A percentile compares a stretch with the other conserved stretches of the same genome.
Evolutionary conservation across 1,284 basidiomycete genomes (phyloP).

Genomic region (Tausonia pullulans): DNA sequence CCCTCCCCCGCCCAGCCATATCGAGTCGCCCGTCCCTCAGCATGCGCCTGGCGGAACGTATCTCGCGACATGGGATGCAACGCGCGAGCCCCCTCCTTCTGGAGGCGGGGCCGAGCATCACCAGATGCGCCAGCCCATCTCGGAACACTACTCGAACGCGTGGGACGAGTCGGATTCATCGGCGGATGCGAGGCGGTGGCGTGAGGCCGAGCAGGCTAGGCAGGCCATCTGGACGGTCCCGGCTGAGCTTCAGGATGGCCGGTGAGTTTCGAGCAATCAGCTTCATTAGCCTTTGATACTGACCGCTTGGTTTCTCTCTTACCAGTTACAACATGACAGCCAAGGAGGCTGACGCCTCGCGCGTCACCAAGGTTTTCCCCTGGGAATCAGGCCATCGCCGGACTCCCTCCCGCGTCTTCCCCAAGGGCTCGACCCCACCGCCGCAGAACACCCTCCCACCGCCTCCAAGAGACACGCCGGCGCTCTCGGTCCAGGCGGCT

Average conservation of each 20-base stretch:
- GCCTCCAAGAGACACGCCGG: slow-evolving; percentile 21
- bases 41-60: neutral
- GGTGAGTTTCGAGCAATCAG: neutral
- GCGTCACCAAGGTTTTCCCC: slow-evolving; percentile 60
- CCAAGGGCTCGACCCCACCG: slow-evolving; percentile 51
- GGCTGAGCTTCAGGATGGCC: slow-evolving; percentile 5
- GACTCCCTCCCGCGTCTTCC: slow-evolving; percentile 63
- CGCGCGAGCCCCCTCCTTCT: slow-evolving; percentile 35
- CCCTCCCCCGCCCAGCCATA: no score
- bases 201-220: neutral
- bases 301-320: neutral
- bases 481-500: slow-evolving; percentile 28
- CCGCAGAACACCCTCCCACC: slow-evolving; percentile 36
- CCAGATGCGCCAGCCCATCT: slow-evolving; percentile 38
- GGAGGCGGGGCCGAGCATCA: slow-evolving; percentile 29
- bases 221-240: slow-evolving; percentile 8
- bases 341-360: slow-evolving; percentile 10
- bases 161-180: slow-evolving; percentile 37
- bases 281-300: neutral
- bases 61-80: slow-evolving; percentile 38
- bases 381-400: slow-evolving; percentile 71
- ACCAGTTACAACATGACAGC: slow-evolving; percentile 6
- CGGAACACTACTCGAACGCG: slow-evolving; percentile 37
- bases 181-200: slow-evolving; percentile 1
- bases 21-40: no score